phyloP scores from a whole-genome alignment of 2,329 filamentous ascomycete species.

The Ceratocystis harringtonii region DNA sequence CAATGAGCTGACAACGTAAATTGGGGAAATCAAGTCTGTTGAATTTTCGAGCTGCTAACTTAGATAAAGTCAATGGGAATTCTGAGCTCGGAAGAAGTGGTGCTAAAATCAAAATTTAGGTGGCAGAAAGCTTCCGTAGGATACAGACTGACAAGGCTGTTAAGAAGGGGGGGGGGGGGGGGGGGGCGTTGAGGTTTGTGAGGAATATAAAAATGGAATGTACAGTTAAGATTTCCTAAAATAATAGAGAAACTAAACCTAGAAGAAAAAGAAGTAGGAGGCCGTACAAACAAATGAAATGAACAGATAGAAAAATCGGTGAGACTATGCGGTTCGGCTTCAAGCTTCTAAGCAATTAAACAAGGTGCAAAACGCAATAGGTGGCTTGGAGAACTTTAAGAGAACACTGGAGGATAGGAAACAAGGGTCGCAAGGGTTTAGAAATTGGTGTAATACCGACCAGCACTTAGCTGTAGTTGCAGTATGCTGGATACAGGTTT shows the following conservation, averaged over 20 bases:
- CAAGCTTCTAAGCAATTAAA: constrained; percentile 1
- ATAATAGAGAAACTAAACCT: neutral
- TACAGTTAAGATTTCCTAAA: neutral
- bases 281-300: neutral
- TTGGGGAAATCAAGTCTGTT: neutral
- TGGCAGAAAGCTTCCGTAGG: neutral
- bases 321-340: neutral
- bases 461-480: neutral
- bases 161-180: constrained; percentile 11
- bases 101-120: neutral
- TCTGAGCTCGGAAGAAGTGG: neutral
- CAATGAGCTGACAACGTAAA: neutral
- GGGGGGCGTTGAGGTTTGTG: neutral
- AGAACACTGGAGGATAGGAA: neutral
- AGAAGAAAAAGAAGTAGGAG: neutral
- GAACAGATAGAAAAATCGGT: neutral
- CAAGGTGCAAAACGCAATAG: constrained; percentile 4
- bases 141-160: constrained; percentile 6
- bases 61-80: neutral
- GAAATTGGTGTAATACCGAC: neutral
- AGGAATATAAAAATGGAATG: neutral
- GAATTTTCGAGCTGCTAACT: neutral
- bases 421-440: neutral
- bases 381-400: neutral
- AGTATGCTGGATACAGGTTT: neutral